Evolutionary conservation across 345 rosid species (phyloP).

Genomic region (Durio zibethinus): DNA sequence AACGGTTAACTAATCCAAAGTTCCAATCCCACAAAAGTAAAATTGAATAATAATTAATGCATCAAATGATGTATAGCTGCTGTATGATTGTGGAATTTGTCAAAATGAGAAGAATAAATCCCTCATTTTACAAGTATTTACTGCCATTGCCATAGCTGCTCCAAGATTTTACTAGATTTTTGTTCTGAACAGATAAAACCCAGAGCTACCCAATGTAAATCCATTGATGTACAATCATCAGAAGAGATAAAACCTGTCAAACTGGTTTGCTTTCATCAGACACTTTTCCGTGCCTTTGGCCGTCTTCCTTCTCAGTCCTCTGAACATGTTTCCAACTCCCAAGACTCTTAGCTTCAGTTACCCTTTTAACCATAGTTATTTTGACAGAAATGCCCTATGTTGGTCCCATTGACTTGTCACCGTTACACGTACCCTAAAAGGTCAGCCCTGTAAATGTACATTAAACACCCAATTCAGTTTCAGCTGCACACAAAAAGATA

Average conservation of each 20-base stretch:
- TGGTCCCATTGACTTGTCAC: constrained; percentile 6
- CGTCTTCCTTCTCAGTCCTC: neutral
- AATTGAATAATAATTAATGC: neutral
- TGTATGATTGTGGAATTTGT: no score
- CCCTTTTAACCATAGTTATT: neutral
- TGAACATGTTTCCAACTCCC: constrained; percentile 5
- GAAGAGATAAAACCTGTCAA: neutral
- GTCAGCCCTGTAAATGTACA: constrained; percentile 23
- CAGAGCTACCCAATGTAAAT: neutral
- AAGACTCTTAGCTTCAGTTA: neutral
- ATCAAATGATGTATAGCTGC: no score
- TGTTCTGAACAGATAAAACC: neutral
- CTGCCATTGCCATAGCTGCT: neutral
- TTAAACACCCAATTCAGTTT: constrained; percentile 6
- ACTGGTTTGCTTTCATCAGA: neutral
- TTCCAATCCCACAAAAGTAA: neutral
- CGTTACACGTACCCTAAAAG: constrained; percentile 13
- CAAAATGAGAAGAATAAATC: neutral
- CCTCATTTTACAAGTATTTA: neutral
- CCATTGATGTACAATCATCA: constrained; percentile 10
- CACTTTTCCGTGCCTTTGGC: neutral
- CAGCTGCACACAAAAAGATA: constrained; percentile 18
- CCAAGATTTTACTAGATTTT: neutral
- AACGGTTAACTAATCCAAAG: no score
- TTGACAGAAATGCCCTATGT: constrained; percentile 15